Evolutionary conservation across 2,329 filamentous ascomycete species (phyloP).

Genomic region (Sarocladium brachiariae): DNA sequence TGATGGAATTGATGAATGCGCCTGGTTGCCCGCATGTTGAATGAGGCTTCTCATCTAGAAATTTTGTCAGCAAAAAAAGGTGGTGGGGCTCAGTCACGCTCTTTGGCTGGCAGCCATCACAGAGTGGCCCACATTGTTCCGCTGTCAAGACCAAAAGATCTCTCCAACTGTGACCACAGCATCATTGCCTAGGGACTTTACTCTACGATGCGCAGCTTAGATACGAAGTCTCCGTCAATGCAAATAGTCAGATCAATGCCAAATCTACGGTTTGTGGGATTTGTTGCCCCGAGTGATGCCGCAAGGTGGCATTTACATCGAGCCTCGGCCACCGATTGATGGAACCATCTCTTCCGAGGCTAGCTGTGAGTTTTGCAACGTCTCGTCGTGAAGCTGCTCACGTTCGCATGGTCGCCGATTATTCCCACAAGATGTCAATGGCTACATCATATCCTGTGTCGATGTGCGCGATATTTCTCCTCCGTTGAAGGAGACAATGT

Average conservation of each 20-base stretch:
- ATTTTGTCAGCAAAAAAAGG: conserved; percentile 2
- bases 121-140: background rate
- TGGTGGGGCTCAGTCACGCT: conserved; percentile 6
- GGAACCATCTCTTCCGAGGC: background rate
- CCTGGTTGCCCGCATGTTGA: background rate
- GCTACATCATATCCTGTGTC: too few relatives aligned
- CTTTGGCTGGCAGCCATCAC: background rate
- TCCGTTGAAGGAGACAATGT: too few relatives aligned
- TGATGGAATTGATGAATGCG: background rate
- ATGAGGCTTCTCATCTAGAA: conserved; percentile 9
- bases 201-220: too few relatives aligned
- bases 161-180: too few relatives aligned
- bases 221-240: too few relatives aligned
- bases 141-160: background rate
- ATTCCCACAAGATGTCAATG: too few relatives aligned
- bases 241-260: too few relatives aligned
- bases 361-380: too few relatives aligned
- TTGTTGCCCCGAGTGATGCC: background rate
- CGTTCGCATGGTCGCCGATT: too few relatives aligned
- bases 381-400: too few relatives aligned
- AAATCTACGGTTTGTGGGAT: background rate
- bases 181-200: too few relatives aligned
- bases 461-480: too few relatives aligned
- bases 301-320: background rate
- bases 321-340: background rate